These are phyloP conservation scores for Pterocarpus santalinus DNA, from an alignment of 306 rosid species.

Conservation along the genomic window DNA sequence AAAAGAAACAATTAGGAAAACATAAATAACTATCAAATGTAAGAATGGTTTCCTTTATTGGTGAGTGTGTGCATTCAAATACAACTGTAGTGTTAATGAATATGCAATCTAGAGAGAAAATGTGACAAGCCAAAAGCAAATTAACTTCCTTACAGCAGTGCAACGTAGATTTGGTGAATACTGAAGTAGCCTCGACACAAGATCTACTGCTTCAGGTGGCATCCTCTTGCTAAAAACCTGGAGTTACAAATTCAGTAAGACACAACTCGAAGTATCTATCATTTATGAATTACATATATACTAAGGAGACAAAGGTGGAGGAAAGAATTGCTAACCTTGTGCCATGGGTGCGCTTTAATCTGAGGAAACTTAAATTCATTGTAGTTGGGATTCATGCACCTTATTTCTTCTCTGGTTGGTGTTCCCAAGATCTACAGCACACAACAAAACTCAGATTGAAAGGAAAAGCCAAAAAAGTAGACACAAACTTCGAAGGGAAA, in stretches of 20 bases:
- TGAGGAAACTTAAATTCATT: constrained; percentile 92
- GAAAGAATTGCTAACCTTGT: constrained; percentile 67
- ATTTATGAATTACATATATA: not conserved
- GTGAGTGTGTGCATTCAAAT: not conserved
- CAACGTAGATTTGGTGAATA: constrained; percentile 95
- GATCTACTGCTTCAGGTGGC: constrained; percentile 93
- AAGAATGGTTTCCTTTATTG: constrained; percentile 8
- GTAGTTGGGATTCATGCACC: constrained; percentile 96
- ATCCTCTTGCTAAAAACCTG: constrained; percentile 88
- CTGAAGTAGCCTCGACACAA: constrained; percentile 91
- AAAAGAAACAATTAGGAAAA: constrained; percentile 27
- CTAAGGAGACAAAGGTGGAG: not conserved
- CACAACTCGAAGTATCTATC: constrained; percentile 2
- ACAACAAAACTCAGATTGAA: constrained; percentile 32
- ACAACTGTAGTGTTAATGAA: not conserved
- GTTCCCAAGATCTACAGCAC: constrained; percentile 76
- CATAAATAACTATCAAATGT: constrained; percentile 2
- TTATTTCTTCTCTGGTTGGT: constrained; percentile 95
- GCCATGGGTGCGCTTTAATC: constrained; percentile 97
- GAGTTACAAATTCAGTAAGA: constrained; percentile 41
- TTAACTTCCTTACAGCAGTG: constrained; percentile 75
- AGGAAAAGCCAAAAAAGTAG: constrained; percentile 5
- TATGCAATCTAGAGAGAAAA: not conserved
- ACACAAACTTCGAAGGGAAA: constrained; percentile 39
- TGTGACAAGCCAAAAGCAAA: not conserved